Evolutionary conservation across 345 rosid genomes (phyloP).

Genomic region (Hibiscus tridactylites): DNA sequence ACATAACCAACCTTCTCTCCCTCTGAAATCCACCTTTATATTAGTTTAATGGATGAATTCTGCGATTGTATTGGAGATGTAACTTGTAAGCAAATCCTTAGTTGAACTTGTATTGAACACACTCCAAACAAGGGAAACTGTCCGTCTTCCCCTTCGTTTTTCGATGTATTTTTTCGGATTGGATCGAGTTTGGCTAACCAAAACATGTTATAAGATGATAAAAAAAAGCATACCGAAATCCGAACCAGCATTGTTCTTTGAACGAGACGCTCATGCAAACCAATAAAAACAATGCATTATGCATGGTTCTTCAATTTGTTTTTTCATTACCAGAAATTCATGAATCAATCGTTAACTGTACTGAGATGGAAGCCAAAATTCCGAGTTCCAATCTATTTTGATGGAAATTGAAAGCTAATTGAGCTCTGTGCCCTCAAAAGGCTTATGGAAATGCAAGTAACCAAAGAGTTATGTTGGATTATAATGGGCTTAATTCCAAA

Average conservation of each 20-base stretch:
- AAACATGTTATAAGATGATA: background rate
- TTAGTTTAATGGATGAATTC: background rate
- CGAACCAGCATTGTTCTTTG: background rate
- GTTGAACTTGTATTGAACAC: background rate
- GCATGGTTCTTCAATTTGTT: background rate
- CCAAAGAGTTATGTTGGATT: background rate
- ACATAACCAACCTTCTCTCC: constrained; percentile 5
- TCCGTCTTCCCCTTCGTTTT: background rate
- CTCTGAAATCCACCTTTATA: background rate
- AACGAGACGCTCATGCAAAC: background rate
- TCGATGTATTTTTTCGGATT: background rate
- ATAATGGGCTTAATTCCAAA: background rate
- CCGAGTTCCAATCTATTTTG: background rate
- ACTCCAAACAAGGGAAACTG: background rate
- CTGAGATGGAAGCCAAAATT: background rate
- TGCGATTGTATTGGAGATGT: background rate
- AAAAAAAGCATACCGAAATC: too few relatives aligned
- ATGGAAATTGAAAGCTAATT: background rate
- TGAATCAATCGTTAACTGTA: background rate
- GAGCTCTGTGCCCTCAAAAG: background rate
- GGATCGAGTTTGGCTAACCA: too few relatives aligned
- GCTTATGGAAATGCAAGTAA: too few relatives aligned
- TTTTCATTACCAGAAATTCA: background rate
- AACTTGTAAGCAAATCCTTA: background rate
- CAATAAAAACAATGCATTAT: background rate